Base-by-base conservation (phyloP, 805 yeast species). In the Candida odintsovae region DNA sequence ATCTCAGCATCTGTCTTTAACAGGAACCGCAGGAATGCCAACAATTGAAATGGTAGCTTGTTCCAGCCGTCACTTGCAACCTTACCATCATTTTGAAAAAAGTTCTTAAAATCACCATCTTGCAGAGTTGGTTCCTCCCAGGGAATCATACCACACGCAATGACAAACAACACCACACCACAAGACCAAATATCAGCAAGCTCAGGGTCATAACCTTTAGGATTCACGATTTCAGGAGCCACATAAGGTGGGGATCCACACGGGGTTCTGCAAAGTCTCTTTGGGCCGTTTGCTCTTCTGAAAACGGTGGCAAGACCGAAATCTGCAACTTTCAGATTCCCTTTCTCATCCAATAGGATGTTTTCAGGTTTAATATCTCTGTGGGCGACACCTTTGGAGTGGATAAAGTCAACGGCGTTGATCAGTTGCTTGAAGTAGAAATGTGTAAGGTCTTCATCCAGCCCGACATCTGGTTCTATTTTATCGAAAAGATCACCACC, bases 401-500 rank as follows among this genome's bases (percentile, higher is more conserved):
- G 95, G 38, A 84, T 58, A 51, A 73, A 83, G 19, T 69, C 72
- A 10, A 84, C 65, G 0, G 88, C 88, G 44, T 73, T 75, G 3
- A 82, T 67, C 48, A 86, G 63, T 58, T 86, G 94, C 44, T 72
- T 72, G 57, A 83, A 83, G 58, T 82, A 83, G 58, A 83, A 78
- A 47, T 82, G 86, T 1, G 86, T 84, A 10, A 83, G 72, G 19
- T 78, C 81, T 44, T 73, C 76, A 51, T 78, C 84, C 2, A 83
- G 80, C 1, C 90, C 90, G 8, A 76, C 64, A 64, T 83, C 89
- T 0, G 89, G 89, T 58, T 83, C 89, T 49, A 85, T 84, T 62
- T 84, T 85, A 56, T 84, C 90, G 60, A 85, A 85, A 19, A 85
- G 60, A 63, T 85, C 94, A 15, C 94, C 94, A 48, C 87, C 86